Evolutionary conservation across 2,329 filamentous ascomycete genomes (phyloP), one percentile per base, ranked within the genome.

Genomic region (Tolypocladium ophioglossoides): DNA sequence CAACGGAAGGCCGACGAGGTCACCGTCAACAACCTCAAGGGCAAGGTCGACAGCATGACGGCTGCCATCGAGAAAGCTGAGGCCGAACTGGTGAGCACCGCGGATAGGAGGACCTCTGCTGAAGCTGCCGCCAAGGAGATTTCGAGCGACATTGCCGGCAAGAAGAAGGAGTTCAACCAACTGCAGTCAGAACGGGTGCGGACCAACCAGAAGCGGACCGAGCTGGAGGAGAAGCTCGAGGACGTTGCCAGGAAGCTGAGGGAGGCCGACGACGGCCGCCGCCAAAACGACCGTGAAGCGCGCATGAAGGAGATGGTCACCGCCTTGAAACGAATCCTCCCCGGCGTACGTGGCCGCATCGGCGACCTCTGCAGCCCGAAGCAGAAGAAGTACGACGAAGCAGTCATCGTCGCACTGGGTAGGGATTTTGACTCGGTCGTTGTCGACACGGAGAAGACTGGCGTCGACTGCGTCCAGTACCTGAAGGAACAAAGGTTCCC

Each of bases 311-410:
- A 96, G 66, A 87, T 89, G 65, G 85, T 97, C 37, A 84, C 85
- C 12, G 85, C 89, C 35, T 77, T 99, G 63, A 96, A 95, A 70
- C 86, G 91, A 52, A 87, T 96, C 58, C 96, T 91, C 63, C 89
- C 91, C 1, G 92, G 92, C 49, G 92, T 99, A 47, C 89, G 89
- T 61, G 94, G 94, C 22, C 85, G 92, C 48, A 83, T 97, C 48
- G 89, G 90, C 58, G 90, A 96, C 60, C 80, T 99, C 44, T 96
- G 94, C 74, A 91, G 89, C 60, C 92, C 94, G 1, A 97, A 96
- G 70, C 90, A 96, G 73, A 96, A 95, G 72, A 97, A 96, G 69
- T 99, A 86, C 64, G 89, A 94, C 59, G 89, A 94, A 61, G 94
- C 94, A 48, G 89, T 99, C 58, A 90, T 89, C 63, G 95, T 90